phyloP scores from a whole-genome alignment of 2,329 filamentous ascomycete genomes.

The Colletotrichum spinosum region DNA sequence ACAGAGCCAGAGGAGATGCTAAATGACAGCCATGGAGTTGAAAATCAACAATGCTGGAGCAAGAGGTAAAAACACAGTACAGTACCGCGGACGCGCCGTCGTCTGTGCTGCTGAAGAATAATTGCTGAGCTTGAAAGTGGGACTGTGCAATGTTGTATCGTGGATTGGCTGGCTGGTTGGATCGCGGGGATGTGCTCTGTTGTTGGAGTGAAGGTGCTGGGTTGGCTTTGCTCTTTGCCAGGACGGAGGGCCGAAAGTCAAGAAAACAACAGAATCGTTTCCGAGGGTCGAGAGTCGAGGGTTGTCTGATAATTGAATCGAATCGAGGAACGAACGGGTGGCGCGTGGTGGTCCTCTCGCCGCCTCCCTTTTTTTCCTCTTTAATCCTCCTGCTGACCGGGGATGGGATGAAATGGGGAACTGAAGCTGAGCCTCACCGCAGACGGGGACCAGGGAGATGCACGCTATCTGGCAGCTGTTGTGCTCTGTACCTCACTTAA shows the following conservation, averaged over 20 bases:
- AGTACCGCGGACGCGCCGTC: conserved; percentile 1
- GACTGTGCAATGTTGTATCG: conserved; percentile 15
- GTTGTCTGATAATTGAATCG: background rate
- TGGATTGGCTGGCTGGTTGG: conserved; percentile 17
- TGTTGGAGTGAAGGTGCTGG: conserved; percentile 9
- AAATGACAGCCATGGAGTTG: conserved; percentile 37
- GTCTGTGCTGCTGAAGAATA: conserved; percentile 35
- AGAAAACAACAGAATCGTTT: conserved; percentile 4
- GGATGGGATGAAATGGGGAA: conserved; percentile 31
- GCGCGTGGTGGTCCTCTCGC: conserved; percentile 24
- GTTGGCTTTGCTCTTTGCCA: conserved; percentile 12
- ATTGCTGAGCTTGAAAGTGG: background rate
- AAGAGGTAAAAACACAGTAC: conserved; percentile 20
- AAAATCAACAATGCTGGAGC: conserved; percentile 13
- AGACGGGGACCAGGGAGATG: conserved; percentile 27
- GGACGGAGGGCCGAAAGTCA: conserved; percentile 20
- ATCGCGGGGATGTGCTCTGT: conserved; percentile 11
- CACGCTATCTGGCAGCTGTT: conserved; percentile 13
- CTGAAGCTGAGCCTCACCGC: conserved; percentile 36
- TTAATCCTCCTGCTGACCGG: conserved; percentile 13
- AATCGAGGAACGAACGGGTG: conserved; percentile 13
- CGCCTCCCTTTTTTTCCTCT: conserved; percentile 29
- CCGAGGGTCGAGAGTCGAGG: conserved; percentile 21
- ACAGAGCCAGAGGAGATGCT: conserved; percentile 23
- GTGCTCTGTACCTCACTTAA: background rate